A percentile compares a stretch with the other conserved stretches of the same genome.
Conservation (phyloP, 257 asterid genomes). For the Solanum habrochaites region DNA sequence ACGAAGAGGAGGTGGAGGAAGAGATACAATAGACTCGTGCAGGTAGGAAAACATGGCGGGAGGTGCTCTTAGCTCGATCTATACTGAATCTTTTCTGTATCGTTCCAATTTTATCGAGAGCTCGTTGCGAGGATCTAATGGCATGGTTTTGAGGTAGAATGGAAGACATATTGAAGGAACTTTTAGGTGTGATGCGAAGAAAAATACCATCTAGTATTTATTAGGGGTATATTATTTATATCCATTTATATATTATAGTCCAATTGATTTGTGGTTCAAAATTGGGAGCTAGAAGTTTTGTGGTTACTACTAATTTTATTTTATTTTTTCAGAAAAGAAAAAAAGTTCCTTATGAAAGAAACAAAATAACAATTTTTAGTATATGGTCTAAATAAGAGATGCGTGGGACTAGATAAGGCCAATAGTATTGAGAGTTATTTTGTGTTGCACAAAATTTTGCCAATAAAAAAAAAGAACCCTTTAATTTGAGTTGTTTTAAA, state of each 20-base stretch:
- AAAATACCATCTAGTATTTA: not conserved
- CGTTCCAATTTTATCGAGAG: not conserved
- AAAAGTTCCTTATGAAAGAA: not conserved
- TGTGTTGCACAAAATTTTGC: not conserved
- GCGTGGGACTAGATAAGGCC: not conserved
- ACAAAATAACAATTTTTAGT: not conserved
- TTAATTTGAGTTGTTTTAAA: not conserved
- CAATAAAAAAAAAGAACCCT: not conserved
- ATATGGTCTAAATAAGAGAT: not conserved
- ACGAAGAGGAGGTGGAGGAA: conserved; percentile 3
- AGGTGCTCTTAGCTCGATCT: too few species aligned
- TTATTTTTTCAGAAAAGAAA: not conserved
- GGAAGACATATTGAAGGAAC: conserved; percentile 13
- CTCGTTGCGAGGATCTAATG: not conserved
- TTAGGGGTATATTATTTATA: not conserved
- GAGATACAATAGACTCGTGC: conserved; percentile 3
- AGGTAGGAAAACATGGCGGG: not conserved
- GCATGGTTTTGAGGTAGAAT: conserved; percentile 6
- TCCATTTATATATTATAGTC: not conserved
- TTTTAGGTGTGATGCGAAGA: not conserved
- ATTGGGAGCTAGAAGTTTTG: not conserved
- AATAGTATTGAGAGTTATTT: not conserved
- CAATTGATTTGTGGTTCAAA: not conserved
- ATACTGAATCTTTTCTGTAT: not conserved
- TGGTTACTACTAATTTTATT: not conserved